Base-by-base conservation (phyloP, 371 early-diverging fungal genomes). In the Apophysomyces ossiformis region DNA sequence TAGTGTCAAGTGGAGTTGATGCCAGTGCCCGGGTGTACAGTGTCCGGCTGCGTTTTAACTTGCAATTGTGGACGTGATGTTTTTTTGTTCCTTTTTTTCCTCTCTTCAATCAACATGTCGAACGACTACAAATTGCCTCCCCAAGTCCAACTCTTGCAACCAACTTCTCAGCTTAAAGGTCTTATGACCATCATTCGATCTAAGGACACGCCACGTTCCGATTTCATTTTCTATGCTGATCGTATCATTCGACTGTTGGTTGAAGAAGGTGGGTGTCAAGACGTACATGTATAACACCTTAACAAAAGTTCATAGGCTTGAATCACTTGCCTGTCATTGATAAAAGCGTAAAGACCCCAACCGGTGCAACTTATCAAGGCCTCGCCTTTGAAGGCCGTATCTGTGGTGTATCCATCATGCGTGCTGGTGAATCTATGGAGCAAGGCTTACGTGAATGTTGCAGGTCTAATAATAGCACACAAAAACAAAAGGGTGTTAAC, bases 321-420 rank as follows among this genome's bases (percentile, higher is more conserved):
- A 95, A 95, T 85, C 92, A 93, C 69, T 75, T 97, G 46, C 96
- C 96, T 13, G 93, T 94, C 13, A 83, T 91, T n/a, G 85, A 85
- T 9, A 94, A 91, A 75, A 73, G 73, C 5, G 90, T 96, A 45
- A 73, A 69, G 15, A 95, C 96, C 0, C 93, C 96, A 2, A 93
- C 93, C 56, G 90, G 90, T 39, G 69, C 65, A 37, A 75, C 86
- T 47, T 95, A 87, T 70, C 70, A 90, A 38, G 95, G 95, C 58
- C 85, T 92, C 39, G 85, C 83, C 18, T 94, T 94, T 72, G 83
- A 90, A 74, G 96, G 96, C 56, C 87, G 92, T 63, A 96, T 96
- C 67, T 96, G 97, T 77, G 97, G 97, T 65, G 94, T 96, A 6
- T 95, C 94, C 43, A 96, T 96, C 62, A 96, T 96, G 96, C 85